Conservation (phyloP, 176 grass and related monocot genomes). For the Poa pratensis region DNA sequence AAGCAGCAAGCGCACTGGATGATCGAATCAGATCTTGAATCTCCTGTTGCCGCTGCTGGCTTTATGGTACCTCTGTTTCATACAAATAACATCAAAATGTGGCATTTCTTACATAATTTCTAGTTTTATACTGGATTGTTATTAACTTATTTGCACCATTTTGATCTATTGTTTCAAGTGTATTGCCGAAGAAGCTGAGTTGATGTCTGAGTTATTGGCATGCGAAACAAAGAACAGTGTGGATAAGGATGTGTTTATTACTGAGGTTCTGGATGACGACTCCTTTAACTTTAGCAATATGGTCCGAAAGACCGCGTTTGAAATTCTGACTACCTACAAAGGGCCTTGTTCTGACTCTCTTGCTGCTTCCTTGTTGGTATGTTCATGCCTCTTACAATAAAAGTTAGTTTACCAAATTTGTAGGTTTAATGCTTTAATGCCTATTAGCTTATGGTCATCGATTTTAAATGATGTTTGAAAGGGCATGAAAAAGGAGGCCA, state of each 20-base stretch:
- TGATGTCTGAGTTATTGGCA: slow-evolving; percentile 8
- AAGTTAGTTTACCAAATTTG: neutral
- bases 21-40: neutral
- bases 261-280: neutral
- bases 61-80: neutral
- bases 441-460: neutral
- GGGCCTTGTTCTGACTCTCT: neutral
- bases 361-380: neutral
- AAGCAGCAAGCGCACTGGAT: neutral
- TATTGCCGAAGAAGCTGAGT: neutral
- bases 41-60: neutral
- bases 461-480: neutral
- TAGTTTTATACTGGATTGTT: neutral
- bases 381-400: neutral
- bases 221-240: neutral
- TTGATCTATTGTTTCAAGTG: neutral
- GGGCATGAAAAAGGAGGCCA: neutral
- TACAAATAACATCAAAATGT: neutral
- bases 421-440: neutral
- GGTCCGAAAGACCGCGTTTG: neutral
- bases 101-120: neutral
- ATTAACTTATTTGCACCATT: neutral
- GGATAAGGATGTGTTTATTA: neutral
- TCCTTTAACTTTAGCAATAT: neutral
- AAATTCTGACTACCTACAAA: neutral